Percentiles rank a stretch among this genome's conserved stretches.
These are phyloP conservation scores for Xylaria digitata DNA, from an alignment of 2,329 filamentous ascomycete species.

Conservation along the genomic window DNA sequence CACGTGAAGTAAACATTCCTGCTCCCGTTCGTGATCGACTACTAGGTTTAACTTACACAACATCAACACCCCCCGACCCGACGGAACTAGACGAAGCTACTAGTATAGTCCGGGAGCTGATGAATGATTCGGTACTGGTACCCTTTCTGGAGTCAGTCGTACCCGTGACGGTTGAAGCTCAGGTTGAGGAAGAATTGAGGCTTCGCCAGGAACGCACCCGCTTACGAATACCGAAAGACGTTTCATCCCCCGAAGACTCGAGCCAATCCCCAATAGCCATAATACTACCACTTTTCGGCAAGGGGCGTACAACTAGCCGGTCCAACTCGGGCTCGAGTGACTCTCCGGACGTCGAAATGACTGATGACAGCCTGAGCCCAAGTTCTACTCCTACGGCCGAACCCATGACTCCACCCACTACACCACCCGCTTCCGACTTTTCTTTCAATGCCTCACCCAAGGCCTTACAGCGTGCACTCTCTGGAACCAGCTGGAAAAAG, in stretches of 20 bases:
- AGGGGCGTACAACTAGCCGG: conserved; percentile 53
- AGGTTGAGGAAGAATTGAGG: conserved; percentile 54
- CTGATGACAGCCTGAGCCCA: conserved; percentile 74
- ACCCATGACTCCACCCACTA: conserved; percentile 79
- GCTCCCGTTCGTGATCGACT: conserved; percentile 85
- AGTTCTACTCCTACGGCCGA: conserved; percentile 67
- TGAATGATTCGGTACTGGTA: conserved; percentile 95
- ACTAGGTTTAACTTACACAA: conserved; percentile 69
- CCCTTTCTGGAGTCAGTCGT: conserved; percentile 84
- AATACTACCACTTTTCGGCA: conserved; percentile 57
- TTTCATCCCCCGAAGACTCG: conserved; percentile 52
- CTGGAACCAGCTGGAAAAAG: conserved; percentile 72
- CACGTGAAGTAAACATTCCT: conserved; percentile 90
- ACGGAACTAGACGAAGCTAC: conserved; percentile 84
- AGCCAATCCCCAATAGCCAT: conserved; percentile 58
- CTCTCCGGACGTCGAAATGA: conserved; percentile 61
- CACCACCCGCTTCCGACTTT: conserved; percentile 73
- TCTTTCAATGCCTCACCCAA: conserved; percentile 63
- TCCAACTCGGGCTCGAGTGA: conserved; percentile 61
- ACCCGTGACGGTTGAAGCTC: conserved; percentile 52
- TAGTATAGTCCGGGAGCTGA: conserved; percentile 90
- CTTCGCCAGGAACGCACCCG: conserved; percentile 54
- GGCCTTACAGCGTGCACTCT: conserved; percentile 65
- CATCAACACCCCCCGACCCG: conserved; percentile 75
- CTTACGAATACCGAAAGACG: conserved; percentile 54